phyloP scores from a whole-genome alignment of 2,329 filamentous ascomycete species.

The Atkinsonella texensis region DNA sequence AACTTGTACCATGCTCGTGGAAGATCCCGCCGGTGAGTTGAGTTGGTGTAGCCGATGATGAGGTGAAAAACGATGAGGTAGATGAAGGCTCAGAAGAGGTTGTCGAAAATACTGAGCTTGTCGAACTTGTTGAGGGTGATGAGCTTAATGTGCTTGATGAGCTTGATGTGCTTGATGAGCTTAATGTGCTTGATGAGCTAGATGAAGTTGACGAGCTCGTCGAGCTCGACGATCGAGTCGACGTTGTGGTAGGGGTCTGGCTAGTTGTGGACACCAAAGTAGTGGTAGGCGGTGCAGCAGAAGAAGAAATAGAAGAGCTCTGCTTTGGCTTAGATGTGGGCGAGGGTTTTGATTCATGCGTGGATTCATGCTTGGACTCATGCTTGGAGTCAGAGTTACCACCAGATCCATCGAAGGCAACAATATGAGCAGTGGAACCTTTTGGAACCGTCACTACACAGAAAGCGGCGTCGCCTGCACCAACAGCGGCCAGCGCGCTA shows the following conservation, averaged over 20 bases:
- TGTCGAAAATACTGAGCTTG: slow-evolving; percentile 1
- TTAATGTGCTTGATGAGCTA: slow-evolving; percentile 1
- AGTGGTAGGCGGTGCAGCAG: not conserved
- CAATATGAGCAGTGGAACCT: slow-evolving; percentile 54
- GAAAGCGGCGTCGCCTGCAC: slow-evolving; percentile 58
- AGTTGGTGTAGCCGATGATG: slow-evolving; percentile 8
- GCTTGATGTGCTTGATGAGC: slow-evolving; percentile 6
- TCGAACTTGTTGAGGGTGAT: rapidly evolving
- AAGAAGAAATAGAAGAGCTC: slow-evolving; percentile 3
- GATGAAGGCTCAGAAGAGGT: slow-evolving; percentile 4
- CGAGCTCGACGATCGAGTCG: slow-evolving; percentile 3
- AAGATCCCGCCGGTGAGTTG: slow-evolving; percentile 37
- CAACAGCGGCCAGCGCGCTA: slow-evolving; percentile 40
- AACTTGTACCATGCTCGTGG: slow-evolving; percentile 35
- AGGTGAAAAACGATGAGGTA: slow-evolving; percentile 6
- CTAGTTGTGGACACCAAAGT: not conserved
- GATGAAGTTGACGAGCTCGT: slow-evolving; percentile 3
- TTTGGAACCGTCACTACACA: slow-evolving; percentile 66
- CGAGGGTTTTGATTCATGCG: slow-evolving; percentile 9
- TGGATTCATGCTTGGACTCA: slow-evolving; percentile 9
- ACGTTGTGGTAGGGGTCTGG: slow-evolving; percentile 5
- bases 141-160: slow-evolving; percentile 2
- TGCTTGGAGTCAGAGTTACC: slow-evolving; percentile 16
- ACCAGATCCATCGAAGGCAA: slow-evolving; percentile 42
- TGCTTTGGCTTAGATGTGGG: slow-evolving; percentile 9